Evolutionary conservation across 1,284 basidiomycete genomes (phyloP).

Genomic region (Leccinum solheimii): DNA sequence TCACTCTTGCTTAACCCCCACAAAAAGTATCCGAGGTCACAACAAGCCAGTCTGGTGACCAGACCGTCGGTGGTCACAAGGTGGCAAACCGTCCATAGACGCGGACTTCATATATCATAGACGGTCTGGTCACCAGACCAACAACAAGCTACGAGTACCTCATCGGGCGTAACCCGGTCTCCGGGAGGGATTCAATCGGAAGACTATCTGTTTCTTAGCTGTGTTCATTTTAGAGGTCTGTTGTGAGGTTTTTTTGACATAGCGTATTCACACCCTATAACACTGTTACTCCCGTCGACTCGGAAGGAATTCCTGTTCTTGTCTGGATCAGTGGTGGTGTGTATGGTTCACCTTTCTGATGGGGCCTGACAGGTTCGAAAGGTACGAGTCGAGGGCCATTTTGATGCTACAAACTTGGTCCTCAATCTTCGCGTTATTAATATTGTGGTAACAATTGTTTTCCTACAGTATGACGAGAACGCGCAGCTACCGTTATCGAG

Average conservation of each 20-base stretch:
- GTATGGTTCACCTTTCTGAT: not conserved
- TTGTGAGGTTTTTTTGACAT: not conserved
- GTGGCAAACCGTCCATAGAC: too few relatives aligned
- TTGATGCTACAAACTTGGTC: not conserved
- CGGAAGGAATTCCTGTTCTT: constrained; percentile 30
- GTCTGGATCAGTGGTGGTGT: constrained; percentile 40
- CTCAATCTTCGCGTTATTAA: constrained; percentile 19
- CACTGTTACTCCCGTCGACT: not conserved
- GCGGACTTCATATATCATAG: too few relatives aligned
- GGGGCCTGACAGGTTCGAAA: not conserved
- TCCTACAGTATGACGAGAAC: constrained; percentile 28
- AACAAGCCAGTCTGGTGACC: too few relatives aligned
- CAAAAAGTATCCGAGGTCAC: too few relatives aligned
- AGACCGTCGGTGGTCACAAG: too few relatives aligned
- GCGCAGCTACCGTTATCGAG: constrained; percentile 44
- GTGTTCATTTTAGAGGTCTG: too few relatives aligned
- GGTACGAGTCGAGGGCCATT: not conserved
- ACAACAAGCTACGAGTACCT: not conserved
- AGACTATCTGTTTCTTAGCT: not conserved
- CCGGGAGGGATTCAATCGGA: not conserved
- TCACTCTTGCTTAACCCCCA: too few relatives aligned
- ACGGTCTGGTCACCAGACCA: too few relatives aligned
- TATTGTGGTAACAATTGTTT: constrained; percentile 21
- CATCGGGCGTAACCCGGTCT: too few relatives aligned
- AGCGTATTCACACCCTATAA: not conserved